Conservation (phyloP, 805 yeast genomes). For the Nakazawaea populi region DNA sequence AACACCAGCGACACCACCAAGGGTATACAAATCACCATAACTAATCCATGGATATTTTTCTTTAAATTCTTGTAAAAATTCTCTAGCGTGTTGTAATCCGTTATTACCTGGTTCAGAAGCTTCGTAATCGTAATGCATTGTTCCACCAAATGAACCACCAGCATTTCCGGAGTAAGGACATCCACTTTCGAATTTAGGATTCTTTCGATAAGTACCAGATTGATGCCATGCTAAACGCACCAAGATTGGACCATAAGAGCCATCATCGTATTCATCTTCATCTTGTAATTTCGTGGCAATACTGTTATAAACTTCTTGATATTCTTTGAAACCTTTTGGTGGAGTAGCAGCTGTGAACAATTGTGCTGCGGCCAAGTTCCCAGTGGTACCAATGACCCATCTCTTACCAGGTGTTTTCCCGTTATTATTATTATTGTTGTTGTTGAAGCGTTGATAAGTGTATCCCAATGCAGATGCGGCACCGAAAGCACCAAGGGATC, state of each 20-base stretch:
- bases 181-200: constrained; percentile 19
- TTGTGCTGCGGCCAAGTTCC: background rate
- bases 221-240: constrained; percentile 46
- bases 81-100: constrained; percentile 49
- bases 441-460: background rate
- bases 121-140: constrained; percentile 48
- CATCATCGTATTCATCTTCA: constrained; percentile 53
- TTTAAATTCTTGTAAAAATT: constrained; percentile 49
- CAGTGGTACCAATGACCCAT: background rate
- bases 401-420: constrained; percentile 7
- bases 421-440: background rate
- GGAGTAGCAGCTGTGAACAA: background rate
- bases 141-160: constrained; percentile 47
- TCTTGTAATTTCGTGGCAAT: constrained; percentile 60
- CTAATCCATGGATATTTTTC: constrained; percentile 54
- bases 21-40: constrained; percentile 66
- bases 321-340: constrained; percentile 40
- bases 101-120: constrained; percentile 43
- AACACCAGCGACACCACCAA: constrained; percentile 61
- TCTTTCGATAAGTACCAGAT: constrained; percentile 40
- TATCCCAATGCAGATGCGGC: constrained; percentile 2
- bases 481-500: background rate
- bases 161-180: constrained; percentile 27
- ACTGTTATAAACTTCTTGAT: constrained; percentile 63
- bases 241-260: constrained; percentile 45